Conservation (phyloP, 2,329 filamentous ascomycete genomes). For the Alternaria gansuensis region DNA sequence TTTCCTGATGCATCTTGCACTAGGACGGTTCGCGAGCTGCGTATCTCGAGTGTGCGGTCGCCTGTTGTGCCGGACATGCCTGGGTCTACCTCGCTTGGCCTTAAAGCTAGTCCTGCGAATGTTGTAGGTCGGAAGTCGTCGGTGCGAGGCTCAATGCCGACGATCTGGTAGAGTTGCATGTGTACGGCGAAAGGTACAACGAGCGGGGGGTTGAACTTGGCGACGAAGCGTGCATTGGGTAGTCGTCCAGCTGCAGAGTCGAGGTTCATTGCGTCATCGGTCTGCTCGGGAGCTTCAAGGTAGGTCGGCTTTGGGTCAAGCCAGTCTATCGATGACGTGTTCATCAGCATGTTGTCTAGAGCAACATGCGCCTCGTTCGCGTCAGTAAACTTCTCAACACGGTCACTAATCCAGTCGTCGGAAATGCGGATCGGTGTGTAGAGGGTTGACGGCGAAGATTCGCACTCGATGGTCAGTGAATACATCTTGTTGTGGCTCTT, state of each 20-base stretch:
- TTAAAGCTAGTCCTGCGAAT: slow-evolving; percentile 61
- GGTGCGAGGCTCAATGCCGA: slow-evolving; percentile 64
- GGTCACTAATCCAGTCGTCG: slow-evolving; percentile 75
- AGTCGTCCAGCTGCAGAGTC: slow-evolving; percentile 65
- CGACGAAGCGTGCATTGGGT: slow-evolving; percentile 77
- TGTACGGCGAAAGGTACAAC: slow-evolving; percentile 72
- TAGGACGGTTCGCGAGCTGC: slow-evolving; percentile 59
- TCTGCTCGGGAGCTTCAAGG: slow-evolving; percentile 39
- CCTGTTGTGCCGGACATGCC: slow-evolving; percentile 59
- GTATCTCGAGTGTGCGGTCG: slow-evolving; percentile 61
- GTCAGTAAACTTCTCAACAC: slow-evolving; percentile 66
- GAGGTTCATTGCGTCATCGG: slow-evolving; percentile 63
- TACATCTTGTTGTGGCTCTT: slow-evolving; percentile 64
- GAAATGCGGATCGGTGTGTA: slow-evolving; percentile 74
- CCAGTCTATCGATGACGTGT: slow-evolving; percentile 69
- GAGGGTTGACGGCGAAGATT: slow-evolving; percentile 56
- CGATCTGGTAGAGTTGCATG: slow-evolving; percentile 67
- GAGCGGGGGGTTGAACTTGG: slow-evolving; percentile 77
- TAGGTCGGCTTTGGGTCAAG: slow-evolving; percentile 74
- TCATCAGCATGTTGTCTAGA: slow-evolving; percentile 54
- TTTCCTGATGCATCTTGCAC: slow-evolving; percentile 30
- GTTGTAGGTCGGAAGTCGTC: slow-evolving; percentile 61
- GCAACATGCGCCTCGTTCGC: slow-evolving; percentile 46
- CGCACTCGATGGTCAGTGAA: slow-evolving; percentile 73
- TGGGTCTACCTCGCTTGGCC: slow-evolving; percentile 60